Conservation (phyloP, 2,329 filamentous ascomycete species). For the Ceratocystis smalleyi region DNA sequence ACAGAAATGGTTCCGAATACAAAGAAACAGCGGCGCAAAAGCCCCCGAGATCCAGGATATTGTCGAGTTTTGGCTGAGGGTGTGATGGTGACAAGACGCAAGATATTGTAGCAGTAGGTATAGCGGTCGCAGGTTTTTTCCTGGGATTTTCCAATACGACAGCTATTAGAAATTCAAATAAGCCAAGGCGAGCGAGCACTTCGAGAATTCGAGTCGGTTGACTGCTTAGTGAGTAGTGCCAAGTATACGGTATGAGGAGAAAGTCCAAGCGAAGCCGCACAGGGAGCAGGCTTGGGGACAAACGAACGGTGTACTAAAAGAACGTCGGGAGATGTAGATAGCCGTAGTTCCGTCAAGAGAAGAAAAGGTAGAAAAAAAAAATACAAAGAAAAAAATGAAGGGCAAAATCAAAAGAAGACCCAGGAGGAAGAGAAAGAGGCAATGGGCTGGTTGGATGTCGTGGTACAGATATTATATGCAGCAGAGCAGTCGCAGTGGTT, state of each 20-base stretch:
- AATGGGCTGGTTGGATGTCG: neutral
- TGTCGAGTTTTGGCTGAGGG: no score
- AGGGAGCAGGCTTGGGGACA: neutral
- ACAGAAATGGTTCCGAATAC: neutral
- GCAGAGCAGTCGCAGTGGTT: neutral
- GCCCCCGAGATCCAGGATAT: no score
- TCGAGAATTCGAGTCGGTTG: neutral
- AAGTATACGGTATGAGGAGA: slow-evolving; percentile 2
- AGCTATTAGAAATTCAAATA: neutral
- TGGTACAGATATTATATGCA: slow-evolving; percentile 1
- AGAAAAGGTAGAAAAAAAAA: neutral
- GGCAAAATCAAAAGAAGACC: neutral
- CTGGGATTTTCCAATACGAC: neutral
- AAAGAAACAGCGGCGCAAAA: neutral
- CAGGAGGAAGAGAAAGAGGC: neutral
- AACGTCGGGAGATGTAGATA: slow-evolving; percentile 1
- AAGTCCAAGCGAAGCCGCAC: slow-evolving; percentile 5
- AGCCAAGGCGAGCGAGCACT: no score
- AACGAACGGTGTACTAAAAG: neutral
- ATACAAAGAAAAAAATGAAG: slow-evolving; percentile 6
- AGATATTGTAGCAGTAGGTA: no score
- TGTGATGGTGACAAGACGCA: no score
- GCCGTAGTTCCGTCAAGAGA: neutral
- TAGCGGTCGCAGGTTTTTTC: neutral
- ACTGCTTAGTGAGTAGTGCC: slow-evolving; percentile 2